phyloP scores from a whole-genome alignment of 116 monocot genomes.

The Phalaenopsis hybrid region DNA sequence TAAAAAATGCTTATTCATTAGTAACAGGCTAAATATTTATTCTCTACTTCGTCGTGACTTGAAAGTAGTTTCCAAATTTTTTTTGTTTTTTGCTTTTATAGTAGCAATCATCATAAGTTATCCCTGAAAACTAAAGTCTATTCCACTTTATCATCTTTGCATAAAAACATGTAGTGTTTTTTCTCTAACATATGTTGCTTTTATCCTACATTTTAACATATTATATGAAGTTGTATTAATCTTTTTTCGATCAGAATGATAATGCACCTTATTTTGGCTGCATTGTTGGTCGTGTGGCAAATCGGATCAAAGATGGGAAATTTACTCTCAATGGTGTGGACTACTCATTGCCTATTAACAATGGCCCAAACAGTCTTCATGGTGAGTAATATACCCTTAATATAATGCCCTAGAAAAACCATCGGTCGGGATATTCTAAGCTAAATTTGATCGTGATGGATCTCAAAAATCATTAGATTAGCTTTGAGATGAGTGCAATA shows the following conservation, averaged over 20 bases:
- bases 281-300: constrained; percentile 55
- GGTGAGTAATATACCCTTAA: constrained; percentile 14
- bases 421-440: too few relatives aligned
- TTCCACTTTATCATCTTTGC: background rate
- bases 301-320: constrained; percentile 45
- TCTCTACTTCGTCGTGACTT: background rate
- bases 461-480: too few relatives aligned
- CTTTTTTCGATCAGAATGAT: constrained; percentile 8
- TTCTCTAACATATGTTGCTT: background rate
- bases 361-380: constrained; percentile 44
- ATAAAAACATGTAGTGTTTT: background rate
- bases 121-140: background rate
- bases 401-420: background rate
- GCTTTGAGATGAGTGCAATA: too few relatives aligned
- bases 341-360: constrained; percentile 37
- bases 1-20: too few relatives aligned
- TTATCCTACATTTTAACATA: background rate
- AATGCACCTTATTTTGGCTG: constrained; percentile 46
- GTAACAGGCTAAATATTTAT: background rate
- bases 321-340: constrained; percentile 38
- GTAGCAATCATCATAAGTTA: background rate
- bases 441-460: too few relatives aligned
- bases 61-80: background rate
- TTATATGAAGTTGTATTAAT: background rate
- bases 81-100: background rate